Evolutionary conservation across 2,329 filamentous ascomycete genomes (phyloP), one percentile per base, ranked within the genome.

Genomic region (Alternaria ethzedia): DNA sequence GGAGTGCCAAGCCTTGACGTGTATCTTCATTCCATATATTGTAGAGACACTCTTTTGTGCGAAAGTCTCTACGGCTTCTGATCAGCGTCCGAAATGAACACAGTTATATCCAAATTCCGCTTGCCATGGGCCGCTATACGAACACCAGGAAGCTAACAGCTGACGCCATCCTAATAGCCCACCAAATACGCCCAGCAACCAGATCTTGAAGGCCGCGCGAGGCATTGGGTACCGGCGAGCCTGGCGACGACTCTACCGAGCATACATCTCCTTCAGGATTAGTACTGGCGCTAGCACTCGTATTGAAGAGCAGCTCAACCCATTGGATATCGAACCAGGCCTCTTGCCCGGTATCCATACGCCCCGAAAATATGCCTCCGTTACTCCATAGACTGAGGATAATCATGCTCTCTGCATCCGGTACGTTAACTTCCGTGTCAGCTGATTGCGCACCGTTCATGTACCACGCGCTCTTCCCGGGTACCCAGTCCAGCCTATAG

Each of bases 251-350:
- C 49, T 59, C 60, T 7, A 59, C 55, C 5, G 55, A 63, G 32
- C 60, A 63, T 36, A 54, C 25, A 0, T 20, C 28, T 1, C 49
- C 41, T 5, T 20, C 20, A 0, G 11, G 4, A 6, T 32, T 2
- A 1, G 30, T 11, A 1, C 2, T 23, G 1, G 43, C 3, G 9
- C 17, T 54, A 9, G 43, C 5, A 50, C 30, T 66, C 1, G 41
- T 58, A 8, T 67, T 69, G 41, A 65, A 69, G 32, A 67, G 43
- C 20, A 67, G 49, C 26, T 69, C 65, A 17, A 67, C 57, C 60
- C 65, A 69, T 43, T 63, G 54, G 3, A 65, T 57, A 6, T 67
- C 65, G 9, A 69, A 61, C 56, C 47, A 63, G 1, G 67, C 67
- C 15, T 69, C 55, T 9, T 26, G 7, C 0, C 57, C 62, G 12